These are phyloP conservation scores for Casuarina cunninghamiana DNA, from an alignment of 306 rosid genomes.

Conservation along the genomic window DNA sequence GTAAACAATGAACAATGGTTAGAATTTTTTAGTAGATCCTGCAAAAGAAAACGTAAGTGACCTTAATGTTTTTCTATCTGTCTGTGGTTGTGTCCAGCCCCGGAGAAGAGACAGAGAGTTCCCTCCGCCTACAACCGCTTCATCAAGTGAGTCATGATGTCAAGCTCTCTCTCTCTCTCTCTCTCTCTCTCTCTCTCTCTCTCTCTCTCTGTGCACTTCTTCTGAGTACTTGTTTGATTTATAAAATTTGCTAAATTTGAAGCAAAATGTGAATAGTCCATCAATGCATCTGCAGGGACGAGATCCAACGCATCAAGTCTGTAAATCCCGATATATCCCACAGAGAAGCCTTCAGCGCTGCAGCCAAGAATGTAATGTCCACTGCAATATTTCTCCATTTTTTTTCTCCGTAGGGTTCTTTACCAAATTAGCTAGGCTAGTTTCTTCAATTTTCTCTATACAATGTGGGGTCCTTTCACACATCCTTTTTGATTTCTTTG, in stretches of 20 bases:
- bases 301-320: constrained; percentile 98
- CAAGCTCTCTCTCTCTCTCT: background rate
- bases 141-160: constrained; percentile 72
- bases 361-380: constrained; percentile 88
- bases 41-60: constrained; percentile 9
- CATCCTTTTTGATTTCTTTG: constrained; percentile 24
- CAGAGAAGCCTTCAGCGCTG: constrained; percentile 99
- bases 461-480: constrained; percentile 15
- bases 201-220: background rate
- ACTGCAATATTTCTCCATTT: constrained; percentile 21
- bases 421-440: constrained; percentile 21
- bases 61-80: constrained; percentile 38
- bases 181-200: background rate
- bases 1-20: constrained; percentile 20
- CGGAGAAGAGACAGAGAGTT: constrained; percentile 99
- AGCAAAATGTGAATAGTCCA: background rate
- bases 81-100: constrained; percentile 63
- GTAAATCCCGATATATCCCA: constrained; percentile 97
- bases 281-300: constrained; percentile 60
- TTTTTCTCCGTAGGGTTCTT: constrained; percentile 24
- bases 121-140: constrained; percentile 99
- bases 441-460: background rate
- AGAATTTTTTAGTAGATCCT: constrained; percentile 13
- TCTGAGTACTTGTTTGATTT: background rate
- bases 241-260: background rate